A percentile compares a stretch with the other conserved stretches of the same genome.
Evolutionary conservation across 106 monocot genomes (phyloP).

Genomic region (Narthecium ossifragum): DNA sequence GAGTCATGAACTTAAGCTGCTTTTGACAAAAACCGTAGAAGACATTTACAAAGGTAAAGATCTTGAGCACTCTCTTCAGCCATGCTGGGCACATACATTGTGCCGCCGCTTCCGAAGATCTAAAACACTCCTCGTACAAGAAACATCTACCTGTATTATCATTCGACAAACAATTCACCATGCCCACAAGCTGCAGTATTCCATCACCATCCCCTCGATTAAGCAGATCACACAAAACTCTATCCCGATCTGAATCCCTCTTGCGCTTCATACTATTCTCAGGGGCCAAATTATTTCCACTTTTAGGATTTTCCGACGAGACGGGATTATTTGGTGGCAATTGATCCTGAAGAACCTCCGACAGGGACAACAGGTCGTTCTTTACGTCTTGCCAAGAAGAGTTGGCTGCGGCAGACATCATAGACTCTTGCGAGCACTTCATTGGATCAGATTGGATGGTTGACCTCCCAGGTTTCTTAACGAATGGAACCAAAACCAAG

Average conservation of each 20-base stretch:
- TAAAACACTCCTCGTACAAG: slow-evolving; percentile 24
- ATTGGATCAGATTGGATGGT: too few species aligned
- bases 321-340: not conserved
- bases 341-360: slow-evolving; percentile 7
- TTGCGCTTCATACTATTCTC: slow-evolving; percentile 1
- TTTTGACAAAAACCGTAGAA: slow-evolving; percentile 49
- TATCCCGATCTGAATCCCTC: slow-evolving; percentile 13
- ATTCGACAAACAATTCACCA: slow-evolving; percentile 43
- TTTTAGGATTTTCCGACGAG: not conserved
- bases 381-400: slow-evolving; percentile 71
- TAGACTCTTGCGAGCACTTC: too few species aligned
- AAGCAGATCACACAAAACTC: slow-evolving; percentile 27
- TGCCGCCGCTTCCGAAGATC: not conserved
- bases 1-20: slow-evolving; percentile 32
- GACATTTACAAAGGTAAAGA: slow-evolving; percentile 60
- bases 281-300: not conserved
- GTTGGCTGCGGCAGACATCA: slow-evolving; percentile 22
- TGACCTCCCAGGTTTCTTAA: too few species aligned
- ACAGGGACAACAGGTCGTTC: slow-evolving; percentile 57
- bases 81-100: slow-evolving; percentile 59
- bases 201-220: slow-evolving; percentile 2
- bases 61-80: slow-evolving; percentile 68
- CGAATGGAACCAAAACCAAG: slow-evolving; percentile 71
- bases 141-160: slow-evolving; percentile 28
- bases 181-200: slow-evolving; percentile 23